These are phyloP conservation scores for Elaeis oleifera DNA, from an alignment of 202 grass and related monocot genomes.

Conservation along the genomic window DNA sequence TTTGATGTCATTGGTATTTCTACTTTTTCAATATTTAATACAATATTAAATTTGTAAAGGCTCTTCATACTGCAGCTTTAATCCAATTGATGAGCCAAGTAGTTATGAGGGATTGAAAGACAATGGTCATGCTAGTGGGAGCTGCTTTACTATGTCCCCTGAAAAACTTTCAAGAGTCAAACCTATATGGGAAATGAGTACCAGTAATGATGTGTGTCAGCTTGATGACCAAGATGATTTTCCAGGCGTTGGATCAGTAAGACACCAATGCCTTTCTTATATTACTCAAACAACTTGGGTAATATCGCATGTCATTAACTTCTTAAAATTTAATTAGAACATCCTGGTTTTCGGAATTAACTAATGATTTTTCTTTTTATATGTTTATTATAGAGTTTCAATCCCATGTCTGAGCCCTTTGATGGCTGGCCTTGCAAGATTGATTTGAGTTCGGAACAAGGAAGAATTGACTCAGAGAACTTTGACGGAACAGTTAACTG, in stretches of 20 bases:
- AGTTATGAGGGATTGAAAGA: not conserved
- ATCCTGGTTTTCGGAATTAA: too few relatives aligned
- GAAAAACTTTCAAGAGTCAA: conserved; percentile 38
- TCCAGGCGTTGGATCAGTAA: conserved; percentile 62
- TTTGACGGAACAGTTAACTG: conserved; percentile 34
- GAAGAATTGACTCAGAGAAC: conserved; percentile 32
- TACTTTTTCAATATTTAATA: too few relatives aligned
- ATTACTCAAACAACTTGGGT: too few relatives aligned
- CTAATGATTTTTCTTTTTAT: conserved; percentile 11
- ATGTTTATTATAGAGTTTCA: conserved; percentile 61
- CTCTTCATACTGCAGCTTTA: too few relatives aligned
- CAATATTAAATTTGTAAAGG: too few relatives aligned
- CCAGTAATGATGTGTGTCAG: conserved; percentile 69
- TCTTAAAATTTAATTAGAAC: too few relatives aligned
- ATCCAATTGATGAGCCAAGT: too few relatives aligned
- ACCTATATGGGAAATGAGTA: conserved; percentile 57
- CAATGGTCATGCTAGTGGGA: conserved; percentile 30
- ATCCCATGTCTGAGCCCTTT: conserved; percentile 75
- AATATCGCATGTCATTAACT: too few relatives aligned
- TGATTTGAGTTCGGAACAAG: conserved; percentile 40
- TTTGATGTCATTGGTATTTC: too few relatives aligned
- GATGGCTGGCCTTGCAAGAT: conserved; percentile 78
- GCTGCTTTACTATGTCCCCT: conserved; percentile 42
- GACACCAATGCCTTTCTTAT: not conserved
- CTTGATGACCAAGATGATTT: conserved; percentile 64